Evolutionary conservation across 805 yeast genomes (phyloP).

Genomic region (Lipomyces sp.): DNA sequence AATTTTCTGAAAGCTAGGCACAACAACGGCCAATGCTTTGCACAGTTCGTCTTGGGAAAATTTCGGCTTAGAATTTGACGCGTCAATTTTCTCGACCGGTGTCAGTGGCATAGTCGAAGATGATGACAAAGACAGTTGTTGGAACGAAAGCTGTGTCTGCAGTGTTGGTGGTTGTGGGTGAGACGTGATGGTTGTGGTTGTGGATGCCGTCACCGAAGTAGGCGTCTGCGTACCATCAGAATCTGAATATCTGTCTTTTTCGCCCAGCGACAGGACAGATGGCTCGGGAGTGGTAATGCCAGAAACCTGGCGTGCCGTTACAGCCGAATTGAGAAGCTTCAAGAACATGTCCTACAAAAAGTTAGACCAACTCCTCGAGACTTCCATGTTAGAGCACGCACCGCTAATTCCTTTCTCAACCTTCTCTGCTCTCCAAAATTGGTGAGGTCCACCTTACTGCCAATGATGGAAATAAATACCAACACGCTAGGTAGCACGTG

Average conservation of each 20-base stretch:
- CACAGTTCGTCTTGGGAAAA: constrained; percentile 53
- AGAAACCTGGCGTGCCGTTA: constrained; percentile 31
- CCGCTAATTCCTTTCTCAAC: constrained; percentile 59
- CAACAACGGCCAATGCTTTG: constrained; percentile 49
- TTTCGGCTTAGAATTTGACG: constrained; percentile 27
- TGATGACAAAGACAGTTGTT: constrained; percentile 17
- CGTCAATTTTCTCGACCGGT: constrained; percentile 13
- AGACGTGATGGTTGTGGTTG: constrained; percentile 35
- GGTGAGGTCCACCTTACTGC: constrained; percentile 60
- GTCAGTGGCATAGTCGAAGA: constrained; percentile 7
- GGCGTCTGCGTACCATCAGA: constrained; percentile 21
- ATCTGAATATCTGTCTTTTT: constrained; percentile 25
- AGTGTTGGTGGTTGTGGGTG: constrained; percentile 26
- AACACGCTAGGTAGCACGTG: constrained; percentile 59
- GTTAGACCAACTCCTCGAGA: background rate
- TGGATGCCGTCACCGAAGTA: constrained; percentile 28
- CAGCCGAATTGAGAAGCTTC: constrained; percentile 44
- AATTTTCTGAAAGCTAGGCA: constrained; percentile 51
- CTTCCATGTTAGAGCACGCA: constrained; percentile 2
- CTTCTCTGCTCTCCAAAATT: constrained; percentile 67
- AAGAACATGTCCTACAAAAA: constrained; percentile 49
- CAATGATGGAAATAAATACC: constrained; percentile 56
- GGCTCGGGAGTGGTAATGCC: constrained; percentile 32
- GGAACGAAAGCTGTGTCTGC: constrained; percentile 24
- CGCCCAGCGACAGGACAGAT: constrained; percentile 12